Evolutionary conservation across 2,329 filamentous ascomycete species (phyloP), one percentile per base, ranked within the genome.

Genomic region (Neofusicoccum cordaticola): DNA sequence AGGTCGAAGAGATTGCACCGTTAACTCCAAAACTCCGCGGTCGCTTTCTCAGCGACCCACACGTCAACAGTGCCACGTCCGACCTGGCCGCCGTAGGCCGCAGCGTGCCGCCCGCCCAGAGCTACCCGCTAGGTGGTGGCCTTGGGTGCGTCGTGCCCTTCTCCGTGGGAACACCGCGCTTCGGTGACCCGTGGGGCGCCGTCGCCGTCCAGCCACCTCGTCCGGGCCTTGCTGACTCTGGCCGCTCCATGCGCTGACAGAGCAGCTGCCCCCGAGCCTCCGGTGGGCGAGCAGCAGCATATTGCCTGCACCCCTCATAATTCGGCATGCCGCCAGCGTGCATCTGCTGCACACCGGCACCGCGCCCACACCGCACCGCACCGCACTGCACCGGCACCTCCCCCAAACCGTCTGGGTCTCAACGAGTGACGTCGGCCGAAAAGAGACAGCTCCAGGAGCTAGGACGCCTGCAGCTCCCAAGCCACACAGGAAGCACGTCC

Each of bases 1-100:
- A 35, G 35, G 13, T 31, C 60, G 37, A 39, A 52, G 48, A 50
- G n/a, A 47, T 63, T 63, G 61, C 50, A 52, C 61, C 61, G 61
- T 63, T 63, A 63, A 63, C 61, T 63, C 61, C 61, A 63, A 63
- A 63, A 63, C 13, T 63, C 61, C 61, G 61, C 61, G 50, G 48
- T 19, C 50, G 48, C 56, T 60, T 35, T 19, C 27, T 35, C 22
- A 60, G 56, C 48, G 61, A 53, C 61, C 61, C 61, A 56, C 48
- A 7, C 17, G 41, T 9, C 47, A 15, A 19, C 45, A 62, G 37
- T 50, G 58, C 56, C 58, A 62, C 61, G 48, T 63, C 48, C 48
- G 61, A 53, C 56, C 31, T 37, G 56, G 56, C 56, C 42, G 41
- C 41, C 41, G 27, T 47, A 41, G 56, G 11, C 37, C 52, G 19